phyloP scores from a whole-genome alignment of 306 rosid species.

The Chamaecrista fasciculata region DNA sequence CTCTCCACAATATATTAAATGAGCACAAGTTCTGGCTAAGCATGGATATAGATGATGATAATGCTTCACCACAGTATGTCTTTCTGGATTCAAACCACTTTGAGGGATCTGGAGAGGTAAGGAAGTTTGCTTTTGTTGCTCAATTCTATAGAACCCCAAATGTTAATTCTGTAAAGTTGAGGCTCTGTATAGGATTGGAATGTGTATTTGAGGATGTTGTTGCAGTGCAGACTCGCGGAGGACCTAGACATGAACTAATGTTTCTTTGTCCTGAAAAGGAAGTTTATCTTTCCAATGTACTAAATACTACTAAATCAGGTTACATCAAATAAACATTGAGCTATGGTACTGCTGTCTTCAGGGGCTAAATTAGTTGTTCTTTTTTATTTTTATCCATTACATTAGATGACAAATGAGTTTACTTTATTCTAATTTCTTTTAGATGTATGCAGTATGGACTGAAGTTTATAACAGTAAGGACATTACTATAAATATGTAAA shows the following conservation, averaged over 20 bases:
- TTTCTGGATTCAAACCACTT: slow-evolving; percentile 55
- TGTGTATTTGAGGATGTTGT: slow-evolving; percentile 45
- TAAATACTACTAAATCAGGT: neutral
- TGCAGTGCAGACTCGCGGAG: slow-evolving; percentile 38
- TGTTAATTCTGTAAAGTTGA: slow-evolving; percentile 41
- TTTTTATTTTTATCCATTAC: too few species aligned
- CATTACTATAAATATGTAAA: too few species aligned
- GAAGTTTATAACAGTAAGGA: too few species aligned
- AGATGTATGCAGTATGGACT: too few species aligned
- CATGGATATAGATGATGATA: slow-evolving; percentile 51
- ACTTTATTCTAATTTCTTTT: too few species aligned
- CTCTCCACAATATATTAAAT: slow-evolving; percentile 47
- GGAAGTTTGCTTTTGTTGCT: slow-evolving; percentile 39
- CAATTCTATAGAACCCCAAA: slow-evolving; percentile 68
- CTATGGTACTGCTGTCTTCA: neutral
- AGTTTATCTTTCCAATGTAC: slow-evolving; percentile 50
- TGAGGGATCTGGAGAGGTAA: slow-evolving; percentile 39
- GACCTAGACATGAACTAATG: slow-evolving; percentile 61
- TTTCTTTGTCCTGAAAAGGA: slow-evolving; percentile 58
- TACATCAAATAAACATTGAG: slow-evolving; percentile 10
- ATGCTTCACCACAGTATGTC: slow-evolving; percentile 36
- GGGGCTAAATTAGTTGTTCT: too few species aligned
- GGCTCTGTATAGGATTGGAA: slow-evolving; percentile 58
- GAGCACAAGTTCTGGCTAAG: slow-evolving; percentile 60
- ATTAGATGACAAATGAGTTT: too few species aligned